Conservation (phyloP, 495 filamentous ascomycete species). For the Aspergillus indologenus region DNA sequence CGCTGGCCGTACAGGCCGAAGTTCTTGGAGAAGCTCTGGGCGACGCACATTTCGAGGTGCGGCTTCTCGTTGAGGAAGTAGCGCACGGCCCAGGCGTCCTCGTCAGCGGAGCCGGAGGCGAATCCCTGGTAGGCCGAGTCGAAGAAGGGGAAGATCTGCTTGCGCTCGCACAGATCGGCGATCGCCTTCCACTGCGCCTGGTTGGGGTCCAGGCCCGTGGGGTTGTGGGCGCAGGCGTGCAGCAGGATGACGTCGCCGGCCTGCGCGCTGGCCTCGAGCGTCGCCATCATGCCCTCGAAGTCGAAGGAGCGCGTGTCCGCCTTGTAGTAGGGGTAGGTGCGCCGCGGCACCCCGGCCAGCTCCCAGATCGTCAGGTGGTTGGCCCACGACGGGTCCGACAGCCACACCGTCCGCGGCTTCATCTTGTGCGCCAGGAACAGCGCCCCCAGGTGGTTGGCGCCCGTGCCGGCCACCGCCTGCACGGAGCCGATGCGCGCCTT, state of each 20-base stretch:
- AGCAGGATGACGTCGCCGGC: constrained; percentile 47
- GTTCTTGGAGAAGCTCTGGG: constrained; percentile 55
- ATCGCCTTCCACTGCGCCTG: constrained; percentile 55
- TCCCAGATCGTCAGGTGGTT: constrained; percentile 51
- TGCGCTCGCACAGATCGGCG: constrained; percentile 47
- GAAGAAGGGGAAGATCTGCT: constrained; percentile 53
- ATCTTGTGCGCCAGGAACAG: constrained; percentile 68
- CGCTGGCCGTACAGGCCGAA: constrained; percentile 56
- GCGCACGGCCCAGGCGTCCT: constrained; percentile 54
- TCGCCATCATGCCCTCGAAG: constrained; percentile 46
- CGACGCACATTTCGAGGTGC: constrained; percentile 49
- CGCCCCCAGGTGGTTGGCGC: constrained; percentile 83
- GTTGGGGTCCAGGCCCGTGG: constrained; percentile 51
- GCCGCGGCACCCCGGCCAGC: constrained; percentile 39
- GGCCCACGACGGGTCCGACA: constrained; percentile 49
- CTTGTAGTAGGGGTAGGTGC: constrained; percentile 51
- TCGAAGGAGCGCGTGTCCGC: constrained; percentile 44
- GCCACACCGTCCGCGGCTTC: constrained; percentile 45
- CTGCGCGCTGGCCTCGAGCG: constrained; percentile 40
- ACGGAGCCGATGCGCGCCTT: constrained; percentile 43
- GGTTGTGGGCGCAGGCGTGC: constrained; percentile 56
- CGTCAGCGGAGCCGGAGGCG: constrained; percentile 48
- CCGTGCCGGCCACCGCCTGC: constrained; percentile 90
- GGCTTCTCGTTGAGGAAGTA: constrained; percentile 52
- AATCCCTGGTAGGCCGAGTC: constrained; percentile 59